Percentiles rank a stretch among this genome's conserved stretches.
Evolutionary conservation across 1,139 yeast species (phyloP).

Genomic region (Eremothecium gossypii): DNA sequence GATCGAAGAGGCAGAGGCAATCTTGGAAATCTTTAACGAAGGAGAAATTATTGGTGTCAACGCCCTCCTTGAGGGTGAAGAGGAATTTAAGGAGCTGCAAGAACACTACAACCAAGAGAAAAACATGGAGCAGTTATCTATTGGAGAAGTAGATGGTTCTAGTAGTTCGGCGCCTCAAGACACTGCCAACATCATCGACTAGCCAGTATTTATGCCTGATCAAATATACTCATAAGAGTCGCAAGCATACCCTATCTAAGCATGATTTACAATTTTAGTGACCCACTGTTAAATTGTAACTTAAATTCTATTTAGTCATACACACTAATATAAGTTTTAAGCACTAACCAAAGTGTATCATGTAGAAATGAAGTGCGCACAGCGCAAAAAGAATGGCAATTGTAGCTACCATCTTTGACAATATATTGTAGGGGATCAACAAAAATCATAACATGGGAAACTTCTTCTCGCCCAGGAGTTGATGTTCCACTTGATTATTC

Average conservation of each 20-base stretch:
- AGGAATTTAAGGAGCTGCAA: constrained; percentile 50
- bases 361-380: too few relatives aligned
- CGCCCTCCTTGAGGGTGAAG: constrained; percentile 66
- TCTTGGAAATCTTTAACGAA: constrained; percentile 65
- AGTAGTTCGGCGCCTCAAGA: constrained; percentile 4
- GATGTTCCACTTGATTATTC: constrained; percentile 42
- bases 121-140: constrained; percentile 11
- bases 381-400: too few relatives aligned
- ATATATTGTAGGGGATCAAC: constrained; percentile 8
- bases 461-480: constrained; percentile 45
- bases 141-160: constrained; percentile 10
- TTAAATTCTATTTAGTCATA: too few relatives aligned
- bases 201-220: constrained; percentile 1
- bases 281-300: too few relatives aligned
- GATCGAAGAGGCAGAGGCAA: constrained; percentile 70
- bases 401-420: too few relatives aligned
- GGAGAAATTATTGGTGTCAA: constrained; percentile 79
- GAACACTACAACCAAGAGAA: constrained; percentile 32
- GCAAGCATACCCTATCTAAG: too few relatives aligned
- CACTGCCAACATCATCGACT: constrained; percentile 32
- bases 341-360: too few relatives aligned
- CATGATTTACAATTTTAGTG: too few relatives aligned
- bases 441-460: constrained; percentile 35
- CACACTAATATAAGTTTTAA: too few relatives aligned
- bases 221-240: too few relatives aligned